Evolutionary conservation across 208 protist species (phyloP), one percentile per base, ranked within the genome.

Genomic region (Wallacemonas sp.): DNA sequence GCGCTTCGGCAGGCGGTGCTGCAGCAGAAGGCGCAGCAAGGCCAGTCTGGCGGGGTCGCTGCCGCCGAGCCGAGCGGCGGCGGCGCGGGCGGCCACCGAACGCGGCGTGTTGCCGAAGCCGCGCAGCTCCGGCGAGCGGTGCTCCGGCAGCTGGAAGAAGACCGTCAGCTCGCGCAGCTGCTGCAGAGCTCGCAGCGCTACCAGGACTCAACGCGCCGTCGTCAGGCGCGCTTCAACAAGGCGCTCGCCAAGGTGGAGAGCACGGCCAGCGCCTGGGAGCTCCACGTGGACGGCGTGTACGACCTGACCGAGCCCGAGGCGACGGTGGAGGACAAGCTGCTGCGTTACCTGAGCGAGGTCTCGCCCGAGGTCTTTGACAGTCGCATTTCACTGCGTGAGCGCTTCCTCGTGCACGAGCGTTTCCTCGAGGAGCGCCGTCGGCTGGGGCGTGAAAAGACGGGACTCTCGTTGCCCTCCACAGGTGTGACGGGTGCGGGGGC

Each of bases 291-390:
- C 2, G 84, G 84, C 26, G 68, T 82, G 4, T 90, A 79, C 64
- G 65, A 77, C 16, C 0, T 73, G 23, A 55, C 54, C 1, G 31
- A 67, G 52, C 52, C 52, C 16, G 52, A 33, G 31, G 10, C 26
- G 11, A 71, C 80, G 22, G 76, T 81, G 28, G 84, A 92, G 55
- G 84, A 92, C 33, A 48, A 61, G 8, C 73, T 95, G 23, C 62
- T 95, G 32, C 68, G 65, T 1, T 95, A 86, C 65, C 61, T 95
- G 8, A 68, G 70, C 25, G 82, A 84, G 22, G 62, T 91, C 12
- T 76, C 78, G 10, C 38, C 73, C 12, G 86, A 92, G 14, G 82
- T 90, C 41, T 95, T 92, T 67, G 63, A 79, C 31, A 23, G 46
- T 12, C 42, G 44, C 11, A 63, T 86, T 20, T 88, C 84, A 3